Percentiles rank a stretch among this genome's conserved stretches.
phyloP scores from a whole-genome alignment of 108 stramenopile species.

The Nitzschia putrida region DNA sequence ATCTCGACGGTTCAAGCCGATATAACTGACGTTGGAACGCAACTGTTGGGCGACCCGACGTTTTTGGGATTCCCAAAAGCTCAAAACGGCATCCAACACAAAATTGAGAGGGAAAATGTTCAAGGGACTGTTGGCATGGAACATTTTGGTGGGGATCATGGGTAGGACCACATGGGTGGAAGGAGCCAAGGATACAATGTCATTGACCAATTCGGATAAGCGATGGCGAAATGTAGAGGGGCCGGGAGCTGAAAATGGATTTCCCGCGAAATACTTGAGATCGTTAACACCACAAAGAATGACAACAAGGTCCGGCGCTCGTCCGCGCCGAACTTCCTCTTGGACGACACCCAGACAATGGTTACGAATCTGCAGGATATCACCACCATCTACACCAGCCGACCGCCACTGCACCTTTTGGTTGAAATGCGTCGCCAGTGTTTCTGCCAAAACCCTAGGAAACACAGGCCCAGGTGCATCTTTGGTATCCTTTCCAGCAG shows the following conservation, averaged over 20 bases:
- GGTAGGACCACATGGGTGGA: conserved; percentile 53
- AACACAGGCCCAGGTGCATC: conserved; percentile 54
- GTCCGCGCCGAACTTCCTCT: conserved; percentile 47
- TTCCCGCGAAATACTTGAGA: conserved; percentile 54
- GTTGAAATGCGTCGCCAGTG: conserved; percentile 43
- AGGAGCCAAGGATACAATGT: conserved; percentile 51
- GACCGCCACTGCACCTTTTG: conserved; percentile 58
- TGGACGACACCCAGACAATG: conserved; percentile 54
- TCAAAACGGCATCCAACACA: conserved; percentile 57
- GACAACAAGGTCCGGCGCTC: conserved; percentile 54
- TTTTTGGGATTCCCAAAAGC: conserved; percentile 71
- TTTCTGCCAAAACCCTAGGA: conserved; percentile 57
- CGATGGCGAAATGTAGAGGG: conserved; percentile 43
- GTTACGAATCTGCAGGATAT: conserved; percentile 43
- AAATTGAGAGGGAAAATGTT: conserved; percentile 67
- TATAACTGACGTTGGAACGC: conserved; percentile 44
- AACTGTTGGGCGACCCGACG: conserved; percentile 43
- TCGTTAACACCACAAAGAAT: conserved; percentile 72
- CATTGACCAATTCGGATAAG: conserved; percentile 42
- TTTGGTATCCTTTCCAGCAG: neutral
- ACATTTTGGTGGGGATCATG: conserved; percentile 59
- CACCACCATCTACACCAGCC: conserved; percentile 78
- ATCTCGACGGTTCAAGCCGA: conserved; percentile 47
- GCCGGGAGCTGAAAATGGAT: conserved; percentile 27
- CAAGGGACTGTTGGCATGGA: conserved; percentile 59